Evolutionary conservation across 2,329 filamentous ascomycete genomes (phyloP).

Genomic region (Laburnicola sp.): DNA sequence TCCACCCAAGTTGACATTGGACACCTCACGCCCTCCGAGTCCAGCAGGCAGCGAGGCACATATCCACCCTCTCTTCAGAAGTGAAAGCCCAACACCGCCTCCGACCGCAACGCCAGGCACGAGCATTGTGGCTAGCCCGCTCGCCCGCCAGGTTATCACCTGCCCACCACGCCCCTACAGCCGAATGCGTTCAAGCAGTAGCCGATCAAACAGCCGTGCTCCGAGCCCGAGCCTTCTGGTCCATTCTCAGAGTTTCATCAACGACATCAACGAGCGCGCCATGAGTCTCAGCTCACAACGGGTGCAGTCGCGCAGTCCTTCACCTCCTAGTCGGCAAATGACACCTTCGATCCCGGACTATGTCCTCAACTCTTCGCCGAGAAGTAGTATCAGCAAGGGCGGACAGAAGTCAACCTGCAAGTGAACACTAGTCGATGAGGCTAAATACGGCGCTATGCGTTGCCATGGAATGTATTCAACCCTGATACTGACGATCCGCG

Average conservation of each 20-base stretch:
- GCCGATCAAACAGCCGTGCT: constrained; percentile 21
- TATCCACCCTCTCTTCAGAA: constrained; percentile 77
- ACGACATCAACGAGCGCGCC: constrained; percentile 27
- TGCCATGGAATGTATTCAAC: no score
- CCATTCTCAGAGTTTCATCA: constrained; percentile 28
- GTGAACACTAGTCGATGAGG: constrained; percentile 11
- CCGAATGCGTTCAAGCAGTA: constrained; percentile 41
- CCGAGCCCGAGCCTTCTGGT: constrained; percentile 28
- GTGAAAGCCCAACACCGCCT: constrained; percentile 69
- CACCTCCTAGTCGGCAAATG: constrained; percentile 44
- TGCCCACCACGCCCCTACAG: constrained; percentile 41
- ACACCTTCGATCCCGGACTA: constrained; percentile 50
- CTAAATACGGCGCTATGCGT: no score
- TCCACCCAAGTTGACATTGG: constrained; percentile 39
- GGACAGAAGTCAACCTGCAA: constrained; percentile 34
- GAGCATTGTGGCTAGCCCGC: constrained; percentile 69
- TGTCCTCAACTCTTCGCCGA: constrained; percentile 46
- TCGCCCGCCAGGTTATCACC: constrained; percentile 65
- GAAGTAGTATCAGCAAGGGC: constrained; percentile 42
- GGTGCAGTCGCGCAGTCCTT: constrained; percentile 32
- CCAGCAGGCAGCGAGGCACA: constrained; percentile 62
- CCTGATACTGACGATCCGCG: no score
- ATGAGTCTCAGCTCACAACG: constrained; percentile 18
- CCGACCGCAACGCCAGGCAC: constrained; percentile 68
- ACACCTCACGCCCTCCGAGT: constrained; percentile 43